A percentile compares a stretch with the other conserved stretches of the same genome.
Conservation (phyloP, 2,329 filamentous ascomycete genomes). For the Xylaria sp. region DNA sequence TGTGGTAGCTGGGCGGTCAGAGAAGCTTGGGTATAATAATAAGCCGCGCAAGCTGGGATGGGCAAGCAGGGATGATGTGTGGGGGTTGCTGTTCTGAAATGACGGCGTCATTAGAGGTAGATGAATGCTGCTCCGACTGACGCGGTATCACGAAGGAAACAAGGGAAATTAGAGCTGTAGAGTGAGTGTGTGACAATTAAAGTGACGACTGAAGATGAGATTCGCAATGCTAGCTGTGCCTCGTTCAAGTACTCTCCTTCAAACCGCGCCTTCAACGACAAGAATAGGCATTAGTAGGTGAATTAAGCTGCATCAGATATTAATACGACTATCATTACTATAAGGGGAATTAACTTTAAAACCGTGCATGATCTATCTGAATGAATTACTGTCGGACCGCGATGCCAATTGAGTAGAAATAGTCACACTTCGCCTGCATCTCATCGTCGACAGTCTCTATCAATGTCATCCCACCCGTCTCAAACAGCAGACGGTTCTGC, state of each 20-base stretch:
- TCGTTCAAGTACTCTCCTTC: neutral
- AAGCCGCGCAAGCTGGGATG: neutral
- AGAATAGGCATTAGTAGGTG: neutral
- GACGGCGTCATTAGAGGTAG: neutral
- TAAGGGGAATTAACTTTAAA: neutral
- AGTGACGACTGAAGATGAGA: neutral
- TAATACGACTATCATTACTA: neutral
- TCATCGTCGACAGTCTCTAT: conserved; percentile 51
- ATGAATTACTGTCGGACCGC: conserved; percentile 50
- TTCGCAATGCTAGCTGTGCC: neutral
- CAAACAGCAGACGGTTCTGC: conserved; percentile 49
- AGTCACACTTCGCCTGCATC: conserved; percentile 53
- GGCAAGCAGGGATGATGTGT: neutral
- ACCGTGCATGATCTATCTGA: neutral
- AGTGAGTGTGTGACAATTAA: neutral
- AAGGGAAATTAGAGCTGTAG: neutral
- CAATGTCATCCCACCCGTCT: conserved; percentile 47
- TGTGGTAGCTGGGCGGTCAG: neutral
- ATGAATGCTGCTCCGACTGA: neutral
- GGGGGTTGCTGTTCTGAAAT: neutral
- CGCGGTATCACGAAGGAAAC: neutral
- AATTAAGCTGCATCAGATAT: neutral
- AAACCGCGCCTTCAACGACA: neutral
- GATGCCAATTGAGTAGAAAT: conserved; percentile 55
- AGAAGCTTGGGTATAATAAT: too few species aligned